Evolutionary conservation across 2,329 filamentous ascomycete species (phyloP).

Genomic region (Phaeophleospora eucalypticola): DNA sequence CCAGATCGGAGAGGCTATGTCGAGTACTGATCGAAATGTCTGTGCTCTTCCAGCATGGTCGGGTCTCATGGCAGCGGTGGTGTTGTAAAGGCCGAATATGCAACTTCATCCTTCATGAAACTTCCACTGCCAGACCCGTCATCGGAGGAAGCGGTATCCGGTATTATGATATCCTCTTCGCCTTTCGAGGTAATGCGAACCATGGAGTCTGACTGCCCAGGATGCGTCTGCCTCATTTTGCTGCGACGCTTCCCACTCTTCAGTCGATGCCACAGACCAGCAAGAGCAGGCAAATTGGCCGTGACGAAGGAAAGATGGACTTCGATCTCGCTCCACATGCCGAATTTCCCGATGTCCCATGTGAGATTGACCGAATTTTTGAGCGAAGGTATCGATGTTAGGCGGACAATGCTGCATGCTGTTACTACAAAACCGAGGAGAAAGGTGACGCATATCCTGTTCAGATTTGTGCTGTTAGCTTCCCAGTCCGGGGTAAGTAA

Average conservation of each 20-base stretch:
- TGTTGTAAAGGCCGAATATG: neutral
- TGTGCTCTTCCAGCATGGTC: too few species aligned
- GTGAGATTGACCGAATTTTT: conserved; percentile 11
- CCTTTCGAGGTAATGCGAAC: neutral
- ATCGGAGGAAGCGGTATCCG: neutral
- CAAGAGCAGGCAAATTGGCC: conserved; percentile 14
- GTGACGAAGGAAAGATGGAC: conserved; percentile 10
- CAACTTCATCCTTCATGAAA: neutral
- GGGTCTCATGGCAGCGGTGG: too few species aligned
- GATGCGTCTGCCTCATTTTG: neutral
- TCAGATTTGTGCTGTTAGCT: too few species aligned
- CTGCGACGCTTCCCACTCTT: neutral
- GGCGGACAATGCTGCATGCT: conserved; percentile 12
- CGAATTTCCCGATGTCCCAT: conserved; percentile 13
- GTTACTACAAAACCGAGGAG: conserved; percentile 14
- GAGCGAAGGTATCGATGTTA: conserved; percentile 10
- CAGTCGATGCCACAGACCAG: conserved; percentile 11
- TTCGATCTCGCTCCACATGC: conserved; percentile 9
- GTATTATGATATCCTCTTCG: neutral
- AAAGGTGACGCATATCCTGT: conserved; percentile 11
- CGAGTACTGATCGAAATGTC: too few species aligned
- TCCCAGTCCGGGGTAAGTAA: too few species aligned
- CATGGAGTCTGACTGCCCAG: neutral
- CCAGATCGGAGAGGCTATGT: too few species aligned
- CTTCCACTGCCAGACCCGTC: neutral